Percentiles rank a stretch among this genome's conserved stretches.
These are phyloP conservation scores for Dictyostelium intermedium DNA, from an alignment of 78 protist species.

Conservation along the genomic window DNA sequence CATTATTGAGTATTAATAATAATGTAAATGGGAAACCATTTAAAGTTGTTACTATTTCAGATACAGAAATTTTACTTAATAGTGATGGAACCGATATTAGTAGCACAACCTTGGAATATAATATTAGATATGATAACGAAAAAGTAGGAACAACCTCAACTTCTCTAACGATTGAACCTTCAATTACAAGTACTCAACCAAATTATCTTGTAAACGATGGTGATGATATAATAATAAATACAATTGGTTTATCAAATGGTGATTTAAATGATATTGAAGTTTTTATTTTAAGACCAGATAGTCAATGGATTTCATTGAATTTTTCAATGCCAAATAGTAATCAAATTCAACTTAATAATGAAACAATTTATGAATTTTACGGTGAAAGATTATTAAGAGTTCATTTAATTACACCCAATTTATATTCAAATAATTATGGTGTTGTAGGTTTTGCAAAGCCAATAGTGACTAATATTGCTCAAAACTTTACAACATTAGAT, in stretches of 20 bases:
- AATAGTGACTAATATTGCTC: not conserved
- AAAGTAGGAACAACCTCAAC: not conserved
- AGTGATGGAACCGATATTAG: not conserved
- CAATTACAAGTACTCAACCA: not conserved
- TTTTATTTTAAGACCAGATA: not conserved
- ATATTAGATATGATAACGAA: not conserved
- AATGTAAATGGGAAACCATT: not conserved
- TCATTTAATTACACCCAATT: not conserved
- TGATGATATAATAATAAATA: not conserved
- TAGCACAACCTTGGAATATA: not conserved
- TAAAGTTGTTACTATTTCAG: not conserved
- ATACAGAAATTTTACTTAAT: not conserved
- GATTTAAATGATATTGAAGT: not conserved
- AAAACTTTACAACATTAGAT: not conserved
- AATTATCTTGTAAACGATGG: not conserved
- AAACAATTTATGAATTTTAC: not conserved
- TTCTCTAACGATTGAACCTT: not conserved
- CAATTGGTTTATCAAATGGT: not conserved
- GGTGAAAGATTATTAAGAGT: not conserved
- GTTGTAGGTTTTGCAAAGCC: not conserved
- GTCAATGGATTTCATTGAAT: not conserved
- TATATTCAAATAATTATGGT: not conserved
- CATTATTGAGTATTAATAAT: not conserved
- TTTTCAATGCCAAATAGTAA: not conserved
- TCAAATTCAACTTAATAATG: not conserved